Percentiles rank a stretch among this genome's conserved stretches.
phyloP scores from a whole-genome alignment of 2,329 filamentous ascomycete species.

The Ceratocystis huliohia region DNA sequence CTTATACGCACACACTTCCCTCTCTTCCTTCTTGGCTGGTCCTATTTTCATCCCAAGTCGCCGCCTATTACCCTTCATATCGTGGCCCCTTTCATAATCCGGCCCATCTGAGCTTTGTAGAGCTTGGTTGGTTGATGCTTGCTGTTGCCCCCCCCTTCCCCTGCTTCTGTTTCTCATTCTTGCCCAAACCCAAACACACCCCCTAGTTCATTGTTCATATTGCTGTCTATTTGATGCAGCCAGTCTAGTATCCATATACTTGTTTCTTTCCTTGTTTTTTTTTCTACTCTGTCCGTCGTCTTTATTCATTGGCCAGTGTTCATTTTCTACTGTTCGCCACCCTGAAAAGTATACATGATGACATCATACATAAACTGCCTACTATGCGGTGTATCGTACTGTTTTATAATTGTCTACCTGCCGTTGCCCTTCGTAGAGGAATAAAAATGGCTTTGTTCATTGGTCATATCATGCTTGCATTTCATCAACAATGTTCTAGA shows the following conservation, averaged over 20 bases:
- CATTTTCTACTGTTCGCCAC: neutral
- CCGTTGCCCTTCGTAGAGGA: neutral
- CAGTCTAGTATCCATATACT: conserved; percentile 3
- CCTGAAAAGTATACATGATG: neutral
- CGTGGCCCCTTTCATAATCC: neutral
- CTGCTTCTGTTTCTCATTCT: too few relatives aligned
- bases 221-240: neutral
- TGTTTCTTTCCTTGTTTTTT: neutral
- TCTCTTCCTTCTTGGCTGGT: neutral
- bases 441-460: neutral
- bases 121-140: too few relatives aligned
- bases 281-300: neutral
- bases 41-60: neutral
- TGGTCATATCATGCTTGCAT: neutral
- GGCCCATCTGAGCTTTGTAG: neutral
- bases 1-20: too few relatives aligned
- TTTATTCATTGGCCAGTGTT: neutral
- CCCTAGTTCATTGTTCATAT: neutral
- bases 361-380: neutral
- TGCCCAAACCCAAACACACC: neutral
- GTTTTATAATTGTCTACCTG: too few relatives aligned
- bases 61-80: neutral
- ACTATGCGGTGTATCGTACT: too few relatives aligned
- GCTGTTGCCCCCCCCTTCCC: neutral
- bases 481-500: neutral